phyloP scores from a whole-genome alignment of 2,329 filamentous ascomycete genomes.

The Phialophora tarda region DNA sequence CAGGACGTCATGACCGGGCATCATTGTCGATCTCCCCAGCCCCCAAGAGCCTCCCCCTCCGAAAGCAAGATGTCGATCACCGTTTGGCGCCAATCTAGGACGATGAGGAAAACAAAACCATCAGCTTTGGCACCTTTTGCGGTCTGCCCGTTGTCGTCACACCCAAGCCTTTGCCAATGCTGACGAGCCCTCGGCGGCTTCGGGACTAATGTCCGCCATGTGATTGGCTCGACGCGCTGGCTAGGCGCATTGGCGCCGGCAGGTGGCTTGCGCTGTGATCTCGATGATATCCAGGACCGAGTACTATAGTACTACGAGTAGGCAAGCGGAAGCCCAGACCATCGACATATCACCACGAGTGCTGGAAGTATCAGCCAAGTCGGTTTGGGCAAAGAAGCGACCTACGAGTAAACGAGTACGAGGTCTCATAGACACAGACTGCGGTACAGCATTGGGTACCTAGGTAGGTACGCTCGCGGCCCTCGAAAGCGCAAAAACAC shows the following conservation, averaged over 20 bases:
- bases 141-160: conserved; percentile 17
- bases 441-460: too few relatives aligned
- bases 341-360: neutral
- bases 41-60: neutral
- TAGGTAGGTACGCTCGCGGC: too few relatives aligned
- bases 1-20: neutral
- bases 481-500: too few relatives aligned
- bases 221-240: conserved; percentile 10
- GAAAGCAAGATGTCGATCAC: neutral
- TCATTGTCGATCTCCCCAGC: neutral
- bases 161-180: conserved; percentile 15
- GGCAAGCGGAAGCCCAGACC: neutral
- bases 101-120: neutral
- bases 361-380: too few relatives aligned
- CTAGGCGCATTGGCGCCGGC: neutral
- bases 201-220: neutral
- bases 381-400: too few relatives aligned
- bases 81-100: neutral
- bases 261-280: neutral
- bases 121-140: neutral
- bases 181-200: neutral
- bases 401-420: too few relatives aligned
- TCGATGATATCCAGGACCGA: too few relatives aligned
- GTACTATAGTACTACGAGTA: too few relatives aligned
- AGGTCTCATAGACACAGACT: too few relatives aligned